phyloP scores from a whole-genome alignment of 257 asterid species.

The Solanum etuberosum region DNA sequence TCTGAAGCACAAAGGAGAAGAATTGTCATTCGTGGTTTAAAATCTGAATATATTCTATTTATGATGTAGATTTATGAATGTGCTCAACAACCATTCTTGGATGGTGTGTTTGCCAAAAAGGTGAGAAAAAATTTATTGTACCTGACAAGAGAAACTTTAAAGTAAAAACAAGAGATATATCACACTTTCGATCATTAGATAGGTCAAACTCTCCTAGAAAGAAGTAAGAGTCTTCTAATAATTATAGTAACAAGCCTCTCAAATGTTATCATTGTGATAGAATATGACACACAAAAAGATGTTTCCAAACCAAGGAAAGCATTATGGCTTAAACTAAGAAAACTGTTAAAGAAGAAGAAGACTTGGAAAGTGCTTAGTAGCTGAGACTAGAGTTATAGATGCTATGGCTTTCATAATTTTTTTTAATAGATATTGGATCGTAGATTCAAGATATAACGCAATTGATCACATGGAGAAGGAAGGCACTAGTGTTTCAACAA shows the following conservation, averaged over 20 bases:
- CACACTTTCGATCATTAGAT: background rate
- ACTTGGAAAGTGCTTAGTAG: background rate
- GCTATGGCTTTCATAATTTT: no score
- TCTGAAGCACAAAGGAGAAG: background rate
- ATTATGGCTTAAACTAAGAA: background rate
- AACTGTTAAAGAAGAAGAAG: no score
- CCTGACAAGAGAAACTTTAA: no score
- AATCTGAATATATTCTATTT: no score
- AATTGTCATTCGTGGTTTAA: no score
- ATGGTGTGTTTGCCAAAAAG: no score
- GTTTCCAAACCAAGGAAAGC: background rate
- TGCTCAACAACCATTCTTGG: background rate
- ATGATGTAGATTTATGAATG: background rate
- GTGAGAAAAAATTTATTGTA: no score
- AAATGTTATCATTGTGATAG: no score
- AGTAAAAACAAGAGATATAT: no score
- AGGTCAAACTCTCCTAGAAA: background rate
- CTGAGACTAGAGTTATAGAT: background rate
- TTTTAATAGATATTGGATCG: background rate
- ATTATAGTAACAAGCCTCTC: background rate
- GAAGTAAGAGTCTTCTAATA: no score
- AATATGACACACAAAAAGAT: background rate
- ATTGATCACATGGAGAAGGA: background rate
- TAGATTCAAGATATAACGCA: no score
- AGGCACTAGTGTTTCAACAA: background rate